Conservation (phyloP, 345 rosid species). For the Capsella bursapastoris region DNA sequence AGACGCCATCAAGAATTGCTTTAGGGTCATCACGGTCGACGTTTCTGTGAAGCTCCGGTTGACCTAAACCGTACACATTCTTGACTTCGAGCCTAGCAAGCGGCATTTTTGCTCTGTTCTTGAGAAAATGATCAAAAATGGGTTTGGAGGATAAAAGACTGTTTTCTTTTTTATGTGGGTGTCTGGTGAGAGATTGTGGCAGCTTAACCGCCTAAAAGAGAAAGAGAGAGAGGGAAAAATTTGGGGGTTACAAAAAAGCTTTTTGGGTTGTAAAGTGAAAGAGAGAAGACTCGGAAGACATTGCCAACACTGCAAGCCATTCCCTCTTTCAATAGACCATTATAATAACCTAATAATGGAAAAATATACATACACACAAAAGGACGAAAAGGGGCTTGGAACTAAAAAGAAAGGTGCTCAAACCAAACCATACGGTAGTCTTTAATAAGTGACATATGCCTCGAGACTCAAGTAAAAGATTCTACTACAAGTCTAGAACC, state of each 20-base stretch:
- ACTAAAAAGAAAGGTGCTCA: background rate
- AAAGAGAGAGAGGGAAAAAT: constrained; percentile 40
- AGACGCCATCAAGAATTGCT: constrained; percentile 82
- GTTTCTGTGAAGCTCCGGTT: constrained; percentile 73
- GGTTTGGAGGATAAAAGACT: constrained; percentile 23
- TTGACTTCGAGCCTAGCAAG: constrained; percentile 70
- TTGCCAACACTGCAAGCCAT: constrained; percentile 88
- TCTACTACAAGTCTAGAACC: too few relatives aligned
- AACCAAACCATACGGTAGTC: too few relatives aligned
- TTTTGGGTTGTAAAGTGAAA: constrained; percentile 21
- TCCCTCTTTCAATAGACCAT: constrained; percentile 34
- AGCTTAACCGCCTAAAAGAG: constrained; percentile 72
- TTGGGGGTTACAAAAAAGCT: constrained; percentile 32
- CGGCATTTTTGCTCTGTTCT: constrained; percentile 61
- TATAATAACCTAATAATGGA: background rate
- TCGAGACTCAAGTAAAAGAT: too few relatives aligned
- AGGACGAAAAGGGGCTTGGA: constrained; percentile 8
- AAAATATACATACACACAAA: background rate
- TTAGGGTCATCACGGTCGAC: constrained; percentile 86
- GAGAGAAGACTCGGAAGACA: constrained; percentile 39
- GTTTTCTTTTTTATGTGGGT: background rate
- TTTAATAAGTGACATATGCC: too few relatives aligned
- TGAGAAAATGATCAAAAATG: constrained; percentile 9
- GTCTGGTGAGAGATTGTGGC: constrained; percentile 66
- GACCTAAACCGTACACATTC: constrained; percentile 77